Evolutionary conservation across 2,329 filamentous ascomycete species (phyloP), one percentile per base, ranked within the genome.

Genomic region (Sarocladium kiliense): DNA sequence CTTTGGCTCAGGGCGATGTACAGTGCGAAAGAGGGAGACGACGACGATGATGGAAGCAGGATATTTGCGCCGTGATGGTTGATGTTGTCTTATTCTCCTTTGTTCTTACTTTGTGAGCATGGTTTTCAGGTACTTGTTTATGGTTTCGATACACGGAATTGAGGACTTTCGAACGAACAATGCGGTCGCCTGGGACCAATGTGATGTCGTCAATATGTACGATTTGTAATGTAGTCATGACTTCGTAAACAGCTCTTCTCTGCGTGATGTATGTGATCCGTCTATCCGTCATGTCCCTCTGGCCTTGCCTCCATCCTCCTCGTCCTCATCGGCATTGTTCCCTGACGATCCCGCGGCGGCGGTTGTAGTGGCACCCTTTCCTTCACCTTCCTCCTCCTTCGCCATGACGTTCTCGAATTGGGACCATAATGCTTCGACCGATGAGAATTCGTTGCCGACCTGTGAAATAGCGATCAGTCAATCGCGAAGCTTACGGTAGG

Each of bases 361-460:
- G 34, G 3, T 10, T 23, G 23, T 21, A 14, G 10, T 21, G n/a
- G 67, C 62, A n/a, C 60, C 63, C 36, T 39, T 44, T 27, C 67
- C 69, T 16, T 65, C 64, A 19, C 60, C 60, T 44, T 59, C 67
- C 50, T 62, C 75, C 55, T 87, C 81, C 65, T 87, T 89, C 9
- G 84, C 89, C 92, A 97, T 97, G 63, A 97, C 92, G 62, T 87
- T 89, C 74, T 99, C 94, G 66, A 99, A 97, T 65, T 96, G 91
- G 37, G 89, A 95, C 94, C 94, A 99, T 16, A 99, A 80, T 27
- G 91, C 91, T 71, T 99, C 94, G 42, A 99, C 94, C 3, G 91
- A 92, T n/a, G 89, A 87, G 73, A 99, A 97, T 66, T 99, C 94
- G 71, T 96, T 96, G 36, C 94, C 94, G 54, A 99, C 86, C 86